Evolutionary conservation across 2,329 filamentous ascomycete species (phyloP), one percentile per base, ranked within the genome.

Genomic region (Pseudopithomyces chartarum): DNA sequence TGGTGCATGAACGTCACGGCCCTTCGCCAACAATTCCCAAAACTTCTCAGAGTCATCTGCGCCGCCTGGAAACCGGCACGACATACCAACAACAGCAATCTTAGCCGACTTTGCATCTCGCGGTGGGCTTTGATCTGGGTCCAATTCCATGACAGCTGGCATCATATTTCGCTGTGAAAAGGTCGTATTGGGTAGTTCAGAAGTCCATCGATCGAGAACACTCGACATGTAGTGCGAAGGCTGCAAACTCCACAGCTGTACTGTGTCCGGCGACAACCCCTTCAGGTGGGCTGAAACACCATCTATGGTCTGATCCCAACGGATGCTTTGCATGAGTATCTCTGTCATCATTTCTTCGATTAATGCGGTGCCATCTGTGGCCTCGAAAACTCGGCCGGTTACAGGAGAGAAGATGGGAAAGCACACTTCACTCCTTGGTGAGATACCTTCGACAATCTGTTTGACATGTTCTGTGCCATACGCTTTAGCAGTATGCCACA

Each of bases 11-110:
- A 51, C 22, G 23, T 78, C 75, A 2, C 60, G 62, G 6, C 73
- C 75, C 2, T 64, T 23, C 13, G 66, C 56, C 6, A 79, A 53
- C 1, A 78, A 40, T 13, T 77, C 62, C 76, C 76, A 78, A 50
- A 78, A 73, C 17, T 57, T 56, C 19, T 76, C 66, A n/a, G 54
- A 54, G 43, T 62, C 56, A 17, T 62, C 60, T 39, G 57, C 54
- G 5, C 55, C 61, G 26, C 26, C 26, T 0, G 64, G 66, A n/a
- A 66, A 63, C 13, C 69, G 46, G 19, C 69, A 49, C 4, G 68
- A 67, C 33, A 61, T 54, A n/a, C 68, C 62, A 44, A 70, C 52
- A 43, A 72, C 64, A 5, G 68, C 69, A 29, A 60, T 59, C 7
- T 48, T 53, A 4, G 48, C 29, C 15, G 60, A 29, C 26, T 29